A percentile compares a stretch with the other conserved stretches of the same genome.
Evolutionary conservation across 257 asterid species (phyloP).

Genomic region (Verbascum thapsus): DNA sequence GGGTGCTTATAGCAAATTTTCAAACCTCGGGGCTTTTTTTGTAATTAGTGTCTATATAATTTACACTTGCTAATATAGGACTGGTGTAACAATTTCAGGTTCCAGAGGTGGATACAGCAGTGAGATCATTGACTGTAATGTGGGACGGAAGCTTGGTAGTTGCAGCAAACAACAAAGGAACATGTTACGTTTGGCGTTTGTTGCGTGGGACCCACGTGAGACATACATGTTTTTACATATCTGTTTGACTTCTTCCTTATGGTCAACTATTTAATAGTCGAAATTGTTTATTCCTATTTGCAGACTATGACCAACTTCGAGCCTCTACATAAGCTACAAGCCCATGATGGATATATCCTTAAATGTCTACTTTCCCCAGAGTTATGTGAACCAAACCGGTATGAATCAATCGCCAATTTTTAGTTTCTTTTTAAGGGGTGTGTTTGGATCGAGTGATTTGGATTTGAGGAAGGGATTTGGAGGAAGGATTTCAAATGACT

Average conservation of each 20-base stretch:
- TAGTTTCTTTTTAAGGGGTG: constrained; percentile 3
- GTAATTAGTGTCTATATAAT: no score
- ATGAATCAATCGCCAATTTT: constrained; percentile 20
- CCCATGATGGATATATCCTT: constrained; percentile 89
- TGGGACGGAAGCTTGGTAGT: constrained; percentile 99
- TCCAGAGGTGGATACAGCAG: constrained; percentile 97
- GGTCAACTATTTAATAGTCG: not conserved
- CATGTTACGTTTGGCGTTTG: constrained; percentile 95
- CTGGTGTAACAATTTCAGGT: constrained; percentile 50
- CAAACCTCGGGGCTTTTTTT: no score
- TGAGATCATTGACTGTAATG: constrained; percentile 90
- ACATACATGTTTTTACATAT: constrained; percentile 14
- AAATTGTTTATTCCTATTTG: constrained; percentile 27
- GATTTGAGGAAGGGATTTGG: no score
- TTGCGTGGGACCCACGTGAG: constrained; percentile 82
- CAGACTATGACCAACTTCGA: constrained; percentile 98
- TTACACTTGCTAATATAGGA: not conserved
- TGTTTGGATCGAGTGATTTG: no score
- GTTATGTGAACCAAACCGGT: constrained; percentile 90
- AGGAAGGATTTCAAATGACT: no score
- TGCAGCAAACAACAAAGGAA: constrained; percentile 92
- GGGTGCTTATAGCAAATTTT: no score
- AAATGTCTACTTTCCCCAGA: constrained; percentile 97
- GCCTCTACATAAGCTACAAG: constrained; percentile 96
- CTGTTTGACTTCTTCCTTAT: not conserved